Base-by-base conservation (phyloP, 148 eudicot genomes). In the Vaccinium myrtillus region DNA sequence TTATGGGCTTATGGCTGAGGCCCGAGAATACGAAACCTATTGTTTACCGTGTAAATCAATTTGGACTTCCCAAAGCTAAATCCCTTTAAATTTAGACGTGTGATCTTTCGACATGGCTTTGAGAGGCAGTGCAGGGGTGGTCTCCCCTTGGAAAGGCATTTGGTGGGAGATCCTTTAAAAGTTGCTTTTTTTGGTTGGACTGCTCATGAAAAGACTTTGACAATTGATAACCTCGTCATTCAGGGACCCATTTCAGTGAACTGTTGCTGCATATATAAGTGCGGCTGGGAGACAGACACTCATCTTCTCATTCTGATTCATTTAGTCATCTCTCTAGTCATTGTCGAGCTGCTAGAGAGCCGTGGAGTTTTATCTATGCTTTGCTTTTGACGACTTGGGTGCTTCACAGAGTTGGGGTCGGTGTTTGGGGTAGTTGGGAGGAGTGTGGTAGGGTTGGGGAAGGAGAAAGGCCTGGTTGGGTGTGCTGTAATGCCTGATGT, bases 251-350 rank as follows among this genome's bases (percentile, higher is more conserved):
- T 69, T 69, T 6, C 27, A 1, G 74, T 69, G 74, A 27, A 27
- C 2, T 27, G 6, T 1, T 69, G 18, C 30, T 5, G 43, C 43
- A 69, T 13, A 16, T 30, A 39, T 13, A 25, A 69, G 74, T 13
- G 43, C 39, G 6, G 15, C 0, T 0, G 43, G 39, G 3, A 12
- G 74, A 13, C 74, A 3, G 73, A 25, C 74, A 25, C 18, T 69
- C 74, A 30, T 30, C 74, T 69, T 69, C 74, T 69, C 74, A 69
- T 27, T 69, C 74, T 69, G 39, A 69, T 30, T 69, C 32, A 30
- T 69, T 69, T 10, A 43, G 46, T 43, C 46, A 43, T 43, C 46
- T 43, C 46, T 13, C 14, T 36, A 36, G 55, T 53, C 55, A 53
- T 53, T 53, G 55, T 30, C 0, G 16, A 1, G 39, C 12, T 69